Evolutionary conservation across 2,329 filamentous ascomycete genomes (phyloP).

Genomic region (Dactylellina haptotyla): DNA sequence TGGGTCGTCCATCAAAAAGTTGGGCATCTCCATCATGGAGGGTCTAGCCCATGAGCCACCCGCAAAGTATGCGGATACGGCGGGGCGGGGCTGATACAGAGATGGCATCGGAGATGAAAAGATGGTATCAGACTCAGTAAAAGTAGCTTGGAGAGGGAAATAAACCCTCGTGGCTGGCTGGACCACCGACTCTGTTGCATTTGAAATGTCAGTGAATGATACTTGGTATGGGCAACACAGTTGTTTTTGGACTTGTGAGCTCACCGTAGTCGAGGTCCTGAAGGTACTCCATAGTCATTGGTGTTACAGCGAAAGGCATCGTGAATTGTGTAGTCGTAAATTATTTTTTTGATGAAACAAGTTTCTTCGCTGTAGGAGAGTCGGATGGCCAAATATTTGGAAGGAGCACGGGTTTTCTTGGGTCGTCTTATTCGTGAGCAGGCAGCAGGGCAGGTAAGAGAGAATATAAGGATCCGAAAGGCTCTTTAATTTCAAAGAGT

Average conservation of each 20-base stretch:
- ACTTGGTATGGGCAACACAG: background rate
- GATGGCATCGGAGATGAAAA: constrained; percentile 49
- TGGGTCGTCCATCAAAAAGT: constrained; percentile 49
- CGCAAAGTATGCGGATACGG: constrained; percentile 40
- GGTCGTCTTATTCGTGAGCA: constrained; percentile 28
- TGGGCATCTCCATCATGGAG: constrained; percentile 34
- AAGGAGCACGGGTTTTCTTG: constrained; percentile 22
- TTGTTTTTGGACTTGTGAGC: constrained; percentile 2
- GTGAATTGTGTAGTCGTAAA: constrained; percentile 3
- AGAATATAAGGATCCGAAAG: constrained; percentile 33
- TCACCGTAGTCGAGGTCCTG: constrained; percentile 53
- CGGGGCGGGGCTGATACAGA: constrained; percentile 40
- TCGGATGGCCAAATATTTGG: constrained; percentile 7
- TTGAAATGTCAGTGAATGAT: constrained; percentile 18
- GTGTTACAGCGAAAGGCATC: constrained; percentile 52
- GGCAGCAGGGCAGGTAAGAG: constrained; percentile 8
- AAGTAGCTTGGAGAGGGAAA: constrained; percentile 51
- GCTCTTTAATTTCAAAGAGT: constrained; percentile 23
- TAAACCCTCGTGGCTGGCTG: constrained; percentile 51
- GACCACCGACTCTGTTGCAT: constrained; percentile 44
- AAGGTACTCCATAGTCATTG: constrained; percentile 53
- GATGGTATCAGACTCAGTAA: constrained; percentile 48
- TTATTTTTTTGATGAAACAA: background rate
- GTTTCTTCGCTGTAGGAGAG: constrained; percentile 9
- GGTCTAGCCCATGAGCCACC: constrained; percentile 39